Percentiles rank a stretch among this genome's conserved stretches.
Evolutionary conservation across 257 asterid genomes (phyloP).

Genomic region (Marsdenia floribunda): DNA sequence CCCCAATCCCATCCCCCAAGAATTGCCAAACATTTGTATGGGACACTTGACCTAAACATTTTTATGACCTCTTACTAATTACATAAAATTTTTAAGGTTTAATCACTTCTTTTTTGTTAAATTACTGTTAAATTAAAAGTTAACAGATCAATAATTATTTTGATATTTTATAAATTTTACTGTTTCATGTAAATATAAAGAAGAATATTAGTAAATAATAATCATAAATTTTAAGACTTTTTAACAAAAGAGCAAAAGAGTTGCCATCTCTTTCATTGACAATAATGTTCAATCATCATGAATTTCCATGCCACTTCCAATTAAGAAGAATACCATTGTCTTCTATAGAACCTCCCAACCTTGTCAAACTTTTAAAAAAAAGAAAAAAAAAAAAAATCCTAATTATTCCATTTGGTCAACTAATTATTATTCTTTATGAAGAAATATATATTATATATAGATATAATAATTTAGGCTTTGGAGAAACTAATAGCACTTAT

Average conservation of each 20-base stretch:
- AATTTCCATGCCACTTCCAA: conserved; percentile 9
- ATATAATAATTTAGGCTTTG: not conserved
- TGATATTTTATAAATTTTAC: no score
- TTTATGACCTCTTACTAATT: no score
- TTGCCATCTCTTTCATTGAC: not conserved
- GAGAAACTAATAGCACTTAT: not conserved
- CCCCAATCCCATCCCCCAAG: no score
- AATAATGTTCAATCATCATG: conserved; percentile 17
- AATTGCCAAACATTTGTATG: no score
- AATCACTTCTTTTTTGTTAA: no score
- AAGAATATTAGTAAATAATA: not conserved
- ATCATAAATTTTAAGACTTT: not conserved
- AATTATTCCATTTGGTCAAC: not conserved
- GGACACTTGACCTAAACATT: no score
- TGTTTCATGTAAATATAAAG: no score
- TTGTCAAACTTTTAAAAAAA: not conserved
- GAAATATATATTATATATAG: not conserved
- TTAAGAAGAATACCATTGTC: not conserved
- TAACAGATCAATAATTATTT: no score
- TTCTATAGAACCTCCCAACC: conserved; percentile 3
- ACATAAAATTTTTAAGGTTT: no score
- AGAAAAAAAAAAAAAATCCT: no score
- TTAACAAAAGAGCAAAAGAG: not conserved
- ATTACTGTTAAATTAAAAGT: no score
- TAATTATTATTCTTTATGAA: not conserved